These are phyloP conservation scores for Hygrophorus russula DNA, from an alignment of 768 basidiomycete genomes.

Conservation along the genomic window DNA sequence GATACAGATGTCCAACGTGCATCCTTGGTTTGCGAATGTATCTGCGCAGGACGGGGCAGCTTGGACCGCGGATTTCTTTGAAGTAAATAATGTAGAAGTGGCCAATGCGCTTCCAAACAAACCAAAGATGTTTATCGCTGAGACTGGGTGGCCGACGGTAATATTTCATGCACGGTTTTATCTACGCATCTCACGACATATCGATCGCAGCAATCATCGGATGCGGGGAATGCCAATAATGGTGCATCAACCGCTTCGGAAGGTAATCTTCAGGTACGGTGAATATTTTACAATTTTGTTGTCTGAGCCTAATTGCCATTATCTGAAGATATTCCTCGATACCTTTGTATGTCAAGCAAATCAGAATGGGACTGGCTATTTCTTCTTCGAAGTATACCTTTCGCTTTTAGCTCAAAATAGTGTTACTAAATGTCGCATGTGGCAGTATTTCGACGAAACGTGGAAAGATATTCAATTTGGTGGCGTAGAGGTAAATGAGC, in stretches of 20 bases:
- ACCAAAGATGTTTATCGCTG: conserved; percentile 84
- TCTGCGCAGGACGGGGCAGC: conserved; percentile 52
- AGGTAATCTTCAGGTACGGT: conserved; percentile 43
- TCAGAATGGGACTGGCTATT: conserved; percentile 73
- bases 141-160: conserved; percentile 75
- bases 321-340: conserved; percentile 61
- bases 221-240: conserved; percentile 45
- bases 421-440: conserved; percentile 1
- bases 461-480: conserved; percentile 50
- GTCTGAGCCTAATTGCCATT: conserved; percentile 2
- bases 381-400: conserved; percentile 63
- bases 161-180: conserved; percentile 8
- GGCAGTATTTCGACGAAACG: conserved; percentile 62
- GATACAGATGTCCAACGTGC: conserved; percentile 74
- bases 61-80: conserved; percentile 84
- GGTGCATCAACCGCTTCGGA: conserved; percentile 57
- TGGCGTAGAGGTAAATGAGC: conserved; percentile 16
- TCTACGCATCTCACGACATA: conserved; percentile 1
- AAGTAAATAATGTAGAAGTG: conserved; percentile 43
- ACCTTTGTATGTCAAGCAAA: conserved; percentile 86
- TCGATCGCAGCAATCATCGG: conserved; percentile 40
- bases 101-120: conserved; percentile 53
- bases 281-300: not conserved
- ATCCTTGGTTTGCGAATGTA: conserved; percentile 89
- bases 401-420: not conserved